phyloP scores from a whole-genome alignment of 2,329 filamentous ascomycete genomes.

The Fusarium poae region DNA sequence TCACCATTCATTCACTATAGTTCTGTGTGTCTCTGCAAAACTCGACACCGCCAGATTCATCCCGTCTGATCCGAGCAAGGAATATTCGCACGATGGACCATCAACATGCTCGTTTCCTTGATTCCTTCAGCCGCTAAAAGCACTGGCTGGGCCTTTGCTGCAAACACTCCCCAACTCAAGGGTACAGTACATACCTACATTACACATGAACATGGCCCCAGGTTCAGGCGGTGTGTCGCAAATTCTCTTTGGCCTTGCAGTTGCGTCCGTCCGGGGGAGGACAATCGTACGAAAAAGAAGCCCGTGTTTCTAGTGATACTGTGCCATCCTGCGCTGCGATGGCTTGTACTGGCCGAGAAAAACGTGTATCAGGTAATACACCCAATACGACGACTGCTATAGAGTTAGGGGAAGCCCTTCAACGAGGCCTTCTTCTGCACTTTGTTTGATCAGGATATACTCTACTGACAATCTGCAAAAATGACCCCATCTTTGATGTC shows the following conservation, averaged over 20 bases:
- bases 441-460: slow-evolving; percentile 28
- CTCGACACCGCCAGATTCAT: slow-evolving; percentile 26
- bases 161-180: slow-evolving; percentile 44
- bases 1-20: neutral
- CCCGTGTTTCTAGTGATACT: slow-evolving; percentile 39
- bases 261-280: slow-evolving; percentile 19
- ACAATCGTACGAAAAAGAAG: slow-evolving; percentile 38
- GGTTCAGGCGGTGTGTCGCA: slow-evolving; percentile 46
- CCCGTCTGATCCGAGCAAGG: slow-evolving; percentile 26
- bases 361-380: slow-evolving; percentile 35
- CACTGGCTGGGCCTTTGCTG: slow-evolving; percentile 33
- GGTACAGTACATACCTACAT: neutral
- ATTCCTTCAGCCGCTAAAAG: slow-evolving; percentile 42
- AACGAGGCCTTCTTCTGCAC: slow-evolving; percentile 31
- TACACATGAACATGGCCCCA: slow-evolving; percentile 41
- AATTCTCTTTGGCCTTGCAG: slow-evolving; percentile 27
- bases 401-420: neutral
- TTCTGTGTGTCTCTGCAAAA: neutral
- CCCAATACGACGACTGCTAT: slow-evolving; percentile 33
- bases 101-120: slow-evolving; percentile 30
- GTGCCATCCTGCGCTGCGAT: neutral
- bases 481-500: slow-evolving; percentile 29
- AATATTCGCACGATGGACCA: slow-evolving; percentile 24
- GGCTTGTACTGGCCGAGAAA: slow-evolving; percentile 35
- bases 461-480: slow-evolving; percentile 14